phyloP scores from a whole-genome alignment of 2,329 filamentous ascomycete genomes.

The Pleurostoma richardsiae region DNA sequence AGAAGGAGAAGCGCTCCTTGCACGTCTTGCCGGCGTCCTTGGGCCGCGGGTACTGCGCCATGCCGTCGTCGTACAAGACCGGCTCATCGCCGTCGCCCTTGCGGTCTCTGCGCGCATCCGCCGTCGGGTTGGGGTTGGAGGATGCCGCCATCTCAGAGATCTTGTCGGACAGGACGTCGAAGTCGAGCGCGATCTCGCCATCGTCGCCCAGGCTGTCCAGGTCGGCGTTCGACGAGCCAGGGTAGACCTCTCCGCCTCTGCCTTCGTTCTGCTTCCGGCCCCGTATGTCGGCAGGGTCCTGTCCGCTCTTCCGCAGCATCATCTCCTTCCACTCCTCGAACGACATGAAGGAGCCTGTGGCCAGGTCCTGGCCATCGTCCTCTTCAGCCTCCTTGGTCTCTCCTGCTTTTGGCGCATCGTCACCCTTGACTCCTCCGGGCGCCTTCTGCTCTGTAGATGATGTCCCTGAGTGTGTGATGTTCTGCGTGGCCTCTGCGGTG shows the following conservation, averaged over 20 bases:
- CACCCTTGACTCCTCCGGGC: slow-evolving; percentile 13
- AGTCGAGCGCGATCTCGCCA: slow-evolving; percentile 66
- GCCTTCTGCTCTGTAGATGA: slow-evolving; percentile 5
- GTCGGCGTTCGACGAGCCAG: slow-evolving; percentile 56
- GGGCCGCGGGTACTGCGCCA: slow-evolving; percentile 58
- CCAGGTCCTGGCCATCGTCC: slow-evolving; percentile 63
- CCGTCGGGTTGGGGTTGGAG: slow-evolving; percentile 10
- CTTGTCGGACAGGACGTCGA: slow-evolving; percentile 42
- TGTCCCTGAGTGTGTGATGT: slow-evolving; percentile 4
- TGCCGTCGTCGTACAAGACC: slow-evolving; percentile 40
- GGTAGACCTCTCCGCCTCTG: slow-evolving; percentile 38
- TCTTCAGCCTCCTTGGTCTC: slow-evolving; percentile 32
- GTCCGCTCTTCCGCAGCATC: slow-evolving; percentile 80
- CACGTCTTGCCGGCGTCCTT: slow-evolving; percentile 96
- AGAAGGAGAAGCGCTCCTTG: slow-evolving; percentile 96
- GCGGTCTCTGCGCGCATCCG: slow-evolving; percentile 7
- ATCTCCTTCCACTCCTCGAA: slow-evolving; percentile 98
- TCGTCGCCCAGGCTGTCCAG: slow-evolving; percentile 82
- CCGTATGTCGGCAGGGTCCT: slow-evolving; percentile 63
- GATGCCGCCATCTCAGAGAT: slow-evolving; percentile 35
- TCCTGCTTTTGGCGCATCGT: slow-evolving; percentile 28
- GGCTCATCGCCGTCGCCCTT: slow-evolving; percentile 29
- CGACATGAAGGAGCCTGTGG: slow-evolving; percentile 71
- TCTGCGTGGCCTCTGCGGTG: slow-evolving; percentile 12
- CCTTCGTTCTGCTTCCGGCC: slow-evolving; percentile 51